Base-by-base conservation (phyloP, 75 land plant genomes). In the Isoetes taiwanensis region DNA sequence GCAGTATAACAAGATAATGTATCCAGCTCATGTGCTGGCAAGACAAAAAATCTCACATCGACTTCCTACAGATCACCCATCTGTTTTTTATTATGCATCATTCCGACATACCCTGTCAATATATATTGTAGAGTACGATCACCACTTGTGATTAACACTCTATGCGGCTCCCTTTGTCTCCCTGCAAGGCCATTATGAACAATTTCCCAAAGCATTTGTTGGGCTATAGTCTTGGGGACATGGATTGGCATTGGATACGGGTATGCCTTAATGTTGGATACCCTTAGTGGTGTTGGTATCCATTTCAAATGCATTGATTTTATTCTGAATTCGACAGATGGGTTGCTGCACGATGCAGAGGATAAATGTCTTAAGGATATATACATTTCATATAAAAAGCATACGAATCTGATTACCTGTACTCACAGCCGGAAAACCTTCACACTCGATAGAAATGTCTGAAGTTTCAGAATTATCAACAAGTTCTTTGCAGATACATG, bases 81-180 rank as follows among this genome's bases (percentile, higher is more conserved):
- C 28, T 28, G 55, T 8, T 26, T 5, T 16, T 6, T 6, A 2
- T 29, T 4, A 16, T 53, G 30, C 9, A 16, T 53, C 28, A 59
- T 24, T 16, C 38, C 24, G 16, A 59, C 62, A 40, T 59, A 59
- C 17, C 62, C 62, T 3, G 38, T 28, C 3, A 59, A 48, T 35
- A 40, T 59, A 28, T 37, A 41, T n/a, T 59, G 62, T 23, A 59
- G 6, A 2, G 62, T 59, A n/a, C 62, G 48, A 40, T 59, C 48
- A 4, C 62, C 62, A 12, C 62, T 48, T 19, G 23, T 48, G 5
- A 59, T 2, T 38, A 41, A 1, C 11, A 59, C 14, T 17, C 62
- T 16, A 2, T n/a, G 24, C 16, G 54, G 10, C 12, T 23, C 28
- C 3, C 62, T 29, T 41, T 41, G 28, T 14, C 12, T 59, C 48